These are phyloP conservation scores for Mrakiaceae sp. DNA, from an alignment of 1,284 basidiomycete species.

Conservation along the genomic window DNA sequence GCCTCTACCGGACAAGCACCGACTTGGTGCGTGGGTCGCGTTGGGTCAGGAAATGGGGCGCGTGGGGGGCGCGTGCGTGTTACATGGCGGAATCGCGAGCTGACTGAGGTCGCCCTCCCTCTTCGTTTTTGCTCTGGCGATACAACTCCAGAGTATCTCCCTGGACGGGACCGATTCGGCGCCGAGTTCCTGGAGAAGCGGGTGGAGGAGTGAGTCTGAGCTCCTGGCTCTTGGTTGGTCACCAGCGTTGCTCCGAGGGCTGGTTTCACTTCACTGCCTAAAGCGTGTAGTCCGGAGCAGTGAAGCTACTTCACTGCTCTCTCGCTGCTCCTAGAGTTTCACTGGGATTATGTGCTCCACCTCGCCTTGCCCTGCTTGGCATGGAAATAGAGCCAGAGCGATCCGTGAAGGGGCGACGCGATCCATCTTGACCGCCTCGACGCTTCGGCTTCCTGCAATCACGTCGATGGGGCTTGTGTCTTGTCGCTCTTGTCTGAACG, in stretches of 20 bases:
- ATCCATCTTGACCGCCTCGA: background rate
- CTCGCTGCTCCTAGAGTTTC: background rate
- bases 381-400: conserved; percentile 5
- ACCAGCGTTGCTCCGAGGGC: too few species aligned
- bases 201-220: conserved; percentile 63
- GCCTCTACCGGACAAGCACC: conserved; percentile 90
- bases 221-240: background rate
- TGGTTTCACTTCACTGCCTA: background rate
- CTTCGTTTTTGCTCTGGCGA: conserved; percentile 5
- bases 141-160: conserved; percentile 68
- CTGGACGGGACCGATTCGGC: conserved; percentile 83
- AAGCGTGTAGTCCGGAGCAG: too few species aligned
- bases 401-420: conserved; percentile 1
- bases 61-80: too few species aligned
- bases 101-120: background rate
- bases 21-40: conserved; percentile 55
- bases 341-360: too few species aligned
- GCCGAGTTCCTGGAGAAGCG: conserved; percentile 91
- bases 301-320: background rate
- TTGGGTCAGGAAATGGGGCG: too few species aligned
- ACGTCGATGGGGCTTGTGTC: too few species aligned
- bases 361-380: background rate
- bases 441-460: too few species aligned
- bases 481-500: too few species aligned
- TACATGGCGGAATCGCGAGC: background rate